Percentiles rank a stretch among this genome's conserved stretches.
Evolutionary conservation across 2,329 filamentous ascomycete genomes (phyloP).

Genomic region (Colletotrichum tropicale): DNA sequence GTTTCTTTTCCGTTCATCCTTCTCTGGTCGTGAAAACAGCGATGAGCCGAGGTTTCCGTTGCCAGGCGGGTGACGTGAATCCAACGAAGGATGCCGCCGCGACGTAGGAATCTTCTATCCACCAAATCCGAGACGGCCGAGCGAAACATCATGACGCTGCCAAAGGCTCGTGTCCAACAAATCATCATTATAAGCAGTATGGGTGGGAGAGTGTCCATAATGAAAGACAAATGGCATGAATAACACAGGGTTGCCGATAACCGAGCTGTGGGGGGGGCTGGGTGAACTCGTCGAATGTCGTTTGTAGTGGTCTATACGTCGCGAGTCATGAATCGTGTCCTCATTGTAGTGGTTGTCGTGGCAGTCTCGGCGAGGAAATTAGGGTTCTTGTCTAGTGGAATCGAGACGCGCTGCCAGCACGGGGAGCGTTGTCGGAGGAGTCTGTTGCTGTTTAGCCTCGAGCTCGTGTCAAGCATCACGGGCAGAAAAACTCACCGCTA

Average conservation of each 20-base stretch:
- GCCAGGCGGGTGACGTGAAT: slow-evolving; percentile 17
- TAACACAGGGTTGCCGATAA: slow-evolving; percentile 19
- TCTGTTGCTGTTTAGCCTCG: slow-evolving; percentile 30
- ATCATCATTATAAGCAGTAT: slow-evolving; percentile 43
- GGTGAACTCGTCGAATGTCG: slow-evolving; percentile 21
- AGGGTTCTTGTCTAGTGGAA: slow-evolving; percentile 21
- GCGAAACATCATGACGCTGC: slow-evolving; percentile 22
- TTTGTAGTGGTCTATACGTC: slow-evolving; percentile 40
- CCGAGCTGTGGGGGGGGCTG: slow-evolving; percentile 4
- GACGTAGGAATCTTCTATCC: slow-evolving; percentile 34
- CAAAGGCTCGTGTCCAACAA: slow-evolving; percentile 24
- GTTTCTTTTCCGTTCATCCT: slow-evolving; percentile 39
- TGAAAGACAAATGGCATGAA: slow-evolving; percentile 20
- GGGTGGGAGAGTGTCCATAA: slow-evolving; percentile 24
- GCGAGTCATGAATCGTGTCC: slow-evolving; percentile 24
- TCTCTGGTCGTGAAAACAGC: slow-evolving; percentile 35
- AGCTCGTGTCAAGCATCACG: not conserved
- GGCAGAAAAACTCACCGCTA: slow-evolving; percentile 55
- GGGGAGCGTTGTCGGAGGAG: slow-evolving; percentile 47
- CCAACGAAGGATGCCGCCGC: slow-evolving; percentile 13
- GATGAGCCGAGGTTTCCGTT: slow-evolving; percentile 15
- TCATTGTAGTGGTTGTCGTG: slow-evolving; percentile 15
- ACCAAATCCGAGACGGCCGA: slow-evolving; percentile 32
- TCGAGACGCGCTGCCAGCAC: slow-evolving; percentile 32
- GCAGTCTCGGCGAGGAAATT: slow-evolving; percentile 14